Evolutionary conservation across 2,329 filamentous ascomycete genomes (phyloP), one percentile per base, ranked within the genome.

Genomic region (Calonectria crousiana): DNA sequence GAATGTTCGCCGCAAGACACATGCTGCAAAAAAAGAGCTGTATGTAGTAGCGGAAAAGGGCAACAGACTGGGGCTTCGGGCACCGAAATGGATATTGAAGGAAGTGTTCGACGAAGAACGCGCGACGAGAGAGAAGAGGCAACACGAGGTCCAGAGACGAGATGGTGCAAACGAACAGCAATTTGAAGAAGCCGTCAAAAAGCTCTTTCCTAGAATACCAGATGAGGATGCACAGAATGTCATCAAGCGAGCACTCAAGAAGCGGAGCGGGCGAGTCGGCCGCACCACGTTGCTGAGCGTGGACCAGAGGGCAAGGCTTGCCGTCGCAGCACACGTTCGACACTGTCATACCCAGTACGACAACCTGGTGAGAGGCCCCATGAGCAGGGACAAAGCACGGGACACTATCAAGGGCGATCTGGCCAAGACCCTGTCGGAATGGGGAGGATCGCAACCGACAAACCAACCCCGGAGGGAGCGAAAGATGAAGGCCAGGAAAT

Each of bases 321-420:
- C 71, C 16, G 58, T 73, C 20, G 13, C 49, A 20, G 71, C 71
- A 20, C 71, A 73, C 49, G 47, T 73, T 26, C 49, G 71, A 13
- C 71, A 73, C 52, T 69, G 58, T 10, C 71, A 73, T 28, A 73
- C 71, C 1, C 3, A 60, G 11, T 73, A 73, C 51, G 71, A 69
- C 8, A 26, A 18, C 2, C 41, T 73, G 30, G 38, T 73, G 8
- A 41, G 71, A 60, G 71, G 58, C 1, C 53, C 47, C 0, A 69
- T 66, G 67, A 58, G 30, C 20, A 69, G 60, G 26, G 14, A 66
- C 0, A 58, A 67, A 4, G 71, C 71, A 4, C 58, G 71, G 6
- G n/a, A 34, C 8, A 20, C 51, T 14, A 73, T 73, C 41, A 64
- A 66, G 20, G 32, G n/a, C 4, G 51, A 69, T 9, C 23, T 34